Base-by-base conservation (phyloP, 2,329 filamentous ascomycete genomes). In the Arthrinium phaeospermum region DNA sequence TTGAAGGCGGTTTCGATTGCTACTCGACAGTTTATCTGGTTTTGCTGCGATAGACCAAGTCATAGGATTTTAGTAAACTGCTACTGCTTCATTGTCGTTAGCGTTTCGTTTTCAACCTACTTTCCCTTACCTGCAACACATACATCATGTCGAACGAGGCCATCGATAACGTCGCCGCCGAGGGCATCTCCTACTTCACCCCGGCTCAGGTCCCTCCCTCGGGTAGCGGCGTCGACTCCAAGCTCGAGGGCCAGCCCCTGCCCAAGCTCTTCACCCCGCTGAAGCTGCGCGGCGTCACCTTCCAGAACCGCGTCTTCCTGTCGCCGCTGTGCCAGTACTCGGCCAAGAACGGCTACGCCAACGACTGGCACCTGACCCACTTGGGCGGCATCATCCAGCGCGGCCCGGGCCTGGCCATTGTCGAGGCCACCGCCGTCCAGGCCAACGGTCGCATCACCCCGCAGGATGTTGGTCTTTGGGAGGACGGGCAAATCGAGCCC, bases 371-470 rank as follows among this genome's bases (percentile, higher is more conserved):
- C 81, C 85, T 96, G 69, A 91, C 94, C 22, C 95, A 97, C 79
- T 86, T 96, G 37, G 94, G 94, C 72, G 91, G 94, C 73, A 95
- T 95, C 76, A 88, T 94, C 30, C 86, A 92, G 72, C 90, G 92
- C 71, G 95, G 95, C 16, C 91, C 93, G 0, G 93, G 90, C 1
- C 85, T 97, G 24, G 85, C 92, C 68, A 89, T 95, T 73, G 86
- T 95, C 72, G 95, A 98, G 84, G 94, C 95, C 37, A 95, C 93
- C 0, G 86, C 91, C 45, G 93, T 97, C 0, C 86, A 89, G 13
- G 83, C 93, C 7, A 91, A 95, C 76, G 95, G 95, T 41, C 90
- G 95, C 71, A 97, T 97, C 84, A 93, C 93, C 0, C 94, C 94
- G 1, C 87, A 95, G 80, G 93, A 96, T 80, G 83, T 85, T 16